phyloP scores from a whole-genome alignment of 768 basidiomycete species.

The Mycena haematopus region DNA sequence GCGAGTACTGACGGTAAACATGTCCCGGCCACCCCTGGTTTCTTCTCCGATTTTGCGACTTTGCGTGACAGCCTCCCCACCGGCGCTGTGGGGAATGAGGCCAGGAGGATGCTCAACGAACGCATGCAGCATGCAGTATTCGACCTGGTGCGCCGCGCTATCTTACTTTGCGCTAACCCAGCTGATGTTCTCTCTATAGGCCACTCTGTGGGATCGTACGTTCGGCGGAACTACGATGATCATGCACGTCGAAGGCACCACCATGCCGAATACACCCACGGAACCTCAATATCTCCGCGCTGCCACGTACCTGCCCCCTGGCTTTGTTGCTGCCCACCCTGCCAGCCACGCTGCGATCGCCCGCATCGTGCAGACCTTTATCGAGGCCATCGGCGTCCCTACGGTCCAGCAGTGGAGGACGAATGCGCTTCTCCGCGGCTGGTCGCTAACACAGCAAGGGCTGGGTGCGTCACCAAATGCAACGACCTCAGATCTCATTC shows the following conservation, averaged over 20 bases:
- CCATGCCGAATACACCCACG: not conserved
- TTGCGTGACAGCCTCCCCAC: not conserved
- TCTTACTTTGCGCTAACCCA: not conserved
- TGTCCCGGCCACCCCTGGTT: not conserved
- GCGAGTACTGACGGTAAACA: slow-evolving; percentile 5
- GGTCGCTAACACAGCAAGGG: slow-evolving; percentile 5
- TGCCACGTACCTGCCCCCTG: not conserved
- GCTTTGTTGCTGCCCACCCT: not conserved
- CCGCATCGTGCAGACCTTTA: not conserved
- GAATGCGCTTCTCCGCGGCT: not conserved
- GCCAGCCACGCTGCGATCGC: not conserved
- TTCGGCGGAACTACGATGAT: not conserved
- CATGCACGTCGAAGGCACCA: not conserved
- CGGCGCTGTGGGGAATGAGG: not conserved
- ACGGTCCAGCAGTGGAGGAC: slow-evolving; percentile 4
- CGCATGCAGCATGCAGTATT: not conserved
- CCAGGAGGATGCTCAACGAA: not conserved
- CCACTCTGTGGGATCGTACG: slow-evolving; percentile 11
- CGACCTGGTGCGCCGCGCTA: slow-evolving; percentile 3
- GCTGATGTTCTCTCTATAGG: not conserved
- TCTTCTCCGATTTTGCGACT: not conserved
- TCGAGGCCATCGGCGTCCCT: slow-evolving; percentile 3
- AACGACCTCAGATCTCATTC: not conserved
- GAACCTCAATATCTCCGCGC: not conserved
- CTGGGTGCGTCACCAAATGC: not conserved